Base-by-base conservation (phyloP, 208 protist species). In the Blastocrithidia nonstop region DNA sequence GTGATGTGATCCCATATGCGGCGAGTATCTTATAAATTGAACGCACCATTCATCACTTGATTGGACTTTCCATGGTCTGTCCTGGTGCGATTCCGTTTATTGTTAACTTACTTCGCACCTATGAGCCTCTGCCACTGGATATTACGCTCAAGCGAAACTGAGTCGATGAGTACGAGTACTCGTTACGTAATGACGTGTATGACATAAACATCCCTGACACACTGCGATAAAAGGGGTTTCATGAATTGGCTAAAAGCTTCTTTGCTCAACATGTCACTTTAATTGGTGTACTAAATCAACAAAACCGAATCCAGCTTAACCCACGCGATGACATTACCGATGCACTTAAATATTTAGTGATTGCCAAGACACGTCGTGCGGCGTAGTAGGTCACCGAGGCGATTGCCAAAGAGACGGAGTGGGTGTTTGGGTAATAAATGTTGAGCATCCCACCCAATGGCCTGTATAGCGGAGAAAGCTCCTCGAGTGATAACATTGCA, bases 91-190 rank as follows among this genome's bases (percentile, higher is more conserved):
- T 88, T 21, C 78, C 78, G 16, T 61, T 88, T 28, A 60, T 88
- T 31, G 54, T 88, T 23, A 88, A 88, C 52, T 54, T 88, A 2
- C 59, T 88, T 17, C 70, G 78, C 40, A 84, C 78, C 31, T 88
- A 88, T 46, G 78, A 88, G 48, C 57, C 73, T 13, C 41, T 72
- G 17, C 56, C 71, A 27, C 42, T 64, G 26, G 67, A 88, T 52
- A 56, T 45, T 8, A 60, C 60, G 26, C 46, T 71, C 5, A 58
- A 56, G 9, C 63, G 55, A 16, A 41, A 80, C 33, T 88, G 78
- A 74, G 52, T 88, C 24, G 73, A 83, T 27, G 62, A 83, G 52
- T 88, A 88, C 52, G 78, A 88, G 51, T 84, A 68, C 61, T 81
- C 73, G 13, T 54, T 88, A 24, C 78, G 66, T 25, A 79, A 88